Percentiles rank a stretch among this genome's conserved stretches.
Conservation (phyloP, 306 rosid species). For the Quercus berberidifolia region DNA sequence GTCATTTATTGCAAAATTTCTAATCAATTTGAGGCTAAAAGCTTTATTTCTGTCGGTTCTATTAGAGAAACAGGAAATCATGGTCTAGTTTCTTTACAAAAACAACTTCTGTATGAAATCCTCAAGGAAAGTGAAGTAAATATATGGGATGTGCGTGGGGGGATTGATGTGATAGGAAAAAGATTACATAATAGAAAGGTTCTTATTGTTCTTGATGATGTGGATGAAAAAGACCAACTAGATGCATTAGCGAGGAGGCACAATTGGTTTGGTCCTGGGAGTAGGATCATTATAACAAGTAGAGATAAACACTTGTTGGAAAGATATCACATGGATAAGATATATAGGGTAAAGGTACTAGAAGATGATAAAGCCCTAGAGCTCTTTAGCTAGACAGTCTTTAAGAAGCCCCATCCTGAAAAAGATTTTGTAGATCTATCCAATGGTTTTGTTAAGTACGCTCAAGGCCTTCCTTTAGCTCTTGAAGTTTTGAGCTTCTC, state of each 20-base stretch:
- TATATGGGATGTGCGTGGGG: background rate
- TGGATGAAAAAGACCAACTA: background rate
- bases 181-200: background rate
- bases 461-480: conserved; percentile 27
- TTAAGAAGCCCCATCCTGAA: background rate
- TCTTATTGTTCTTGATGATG: background rate
- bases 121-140: too few relatives aligned
- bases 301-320: background rate
- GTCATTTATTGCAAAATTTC: background rate
- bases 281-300: background rate
- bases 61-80: background rate
- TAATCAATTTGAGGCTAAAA: background rate
- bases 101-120: background rate
- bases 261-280: background rate
- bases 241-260: background rate
- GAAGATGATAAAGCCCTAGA: background rate
- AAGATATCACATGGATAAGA: background rate
- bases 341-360: background rate
- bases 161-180: background rate
- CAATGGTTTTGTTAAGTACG: background rate
- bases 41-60: background rate
- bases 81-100: background rate
- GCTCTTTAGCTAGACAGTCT: conserved; percentile 16
- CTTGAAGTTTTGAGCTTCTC: conserved; percentile 22
- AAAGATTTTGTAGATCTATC: conserved; percentile 6